Evolutionary conservation across 2,329 filamentous ascomycete species (phyloP), one percentile per base, ranked within the genome.

Genomic region (Fusarium sp.): DNA sequence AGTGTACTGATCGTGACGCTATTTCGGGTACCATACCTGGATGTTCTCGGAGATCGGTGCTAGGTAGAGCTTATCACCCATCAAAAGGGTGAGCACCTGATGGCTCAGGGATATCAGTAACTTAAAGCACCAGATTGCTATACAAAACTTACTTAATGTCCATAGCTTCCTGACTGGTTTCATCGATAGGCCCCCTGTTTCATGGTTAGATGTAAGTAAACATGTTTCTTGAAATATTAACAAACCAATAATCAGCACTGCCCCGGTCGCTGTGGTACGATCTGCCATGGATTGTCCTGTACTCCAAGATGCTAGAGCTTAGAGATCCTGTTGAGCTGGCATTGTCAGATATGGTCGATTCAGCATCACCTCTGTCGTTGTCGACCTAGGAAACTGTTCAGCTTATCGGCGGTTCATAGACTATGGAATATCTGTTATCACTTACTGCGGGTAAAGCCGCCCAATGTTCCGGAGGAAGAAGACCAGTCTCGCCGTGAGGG

Each of bases 171-270:
- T 46, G 40, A 2, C 25, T 27, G 1, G 51, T 37, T 3, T 57
- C 40, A 16, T 64, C 61, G 2, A 58, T 58, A 2, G 61, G 61
- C 0, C 51, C 59, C 51, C 59, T 64, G 14, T 27, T 7, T 8
- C 3, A 3, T 0, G 6, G 21, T 65, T 23, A 65, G 51, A 14
- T 12, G 2, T 11, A 2, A 20, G 12, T 5, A 4, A 13, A 7
- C 14, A 30, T 5, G 5, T 30, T 14, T 13, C 12, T 30, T 14
- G 3, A 14, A 7, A 14, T 16, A n/a, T n/a, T 7, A 3, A 32
- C 62, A 12, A 4, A 53, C 60, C 47, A 65, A 42, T 65, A 66
- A 1, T 59, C 54, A 1, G 42, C n/a, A 20, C 59, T 64, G 1
- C 46, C 59, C 2, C 59, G 20, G 6, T 59, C 21, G 1, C 27